phyloP scores from a whole-genome alignment of 305 asterid genomes.

The Fraxinus platypoda region DNA sequence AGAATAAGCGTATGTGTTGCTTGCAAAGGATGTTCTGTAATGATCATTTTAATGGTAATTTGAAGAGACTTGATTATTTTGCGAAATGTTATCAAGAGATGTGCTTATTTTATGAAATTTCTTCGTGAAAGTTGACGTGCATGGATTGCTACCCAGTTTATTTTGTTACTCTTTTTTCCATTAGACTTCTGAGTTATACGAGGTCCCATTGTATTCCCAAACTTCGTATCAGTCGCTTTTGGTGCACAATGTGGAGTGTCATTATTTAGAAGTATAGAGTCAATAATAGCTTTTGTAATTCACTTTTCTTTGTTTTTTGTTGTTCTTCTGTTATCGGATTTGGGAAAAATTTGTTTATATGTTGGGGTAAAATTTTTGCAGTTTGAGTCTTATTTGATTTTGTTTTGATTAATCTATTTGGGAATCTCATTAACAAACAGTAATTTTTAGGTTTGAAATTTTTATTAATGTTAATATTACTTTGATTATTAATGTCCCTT shows the following conservation, averaged over 20 bases:
- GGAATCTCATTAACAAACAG: too few relatives aligned
- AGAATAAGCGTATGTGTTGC: background rate
- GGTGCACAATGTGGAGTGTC: background rate
- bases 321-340: too few relatives aligned
- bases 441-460: too few relatives aligned
- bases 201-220: background rate
- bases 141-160: background rate
- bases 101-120: background rate
- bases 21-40: background rate
- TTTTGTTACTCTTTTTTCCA: background rate
- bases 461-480: too few relatives aligned
- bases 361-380: too few relatives aligned
- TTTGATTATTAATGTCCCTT: too few relatives aligned
- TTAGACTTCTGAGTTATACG: background rate
- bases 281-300: background rate
- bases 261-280: background rate
- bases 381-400: too few relatives aligned
- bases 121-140: background rate
- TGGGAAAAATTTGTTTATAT: too few relatives aligned
- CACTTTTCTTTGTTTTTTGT: too few relatives aligned
- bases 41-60: background rate
- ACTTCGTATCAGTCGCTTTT: background rate
- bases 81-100: background rate
- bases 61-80: background rate
- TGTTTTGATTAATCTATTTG: too few relatives aligned